Base-by-base conservation (phyloP, 768 basidiomycete species). In the Sistotremastrum niveocremeum region DNA sequence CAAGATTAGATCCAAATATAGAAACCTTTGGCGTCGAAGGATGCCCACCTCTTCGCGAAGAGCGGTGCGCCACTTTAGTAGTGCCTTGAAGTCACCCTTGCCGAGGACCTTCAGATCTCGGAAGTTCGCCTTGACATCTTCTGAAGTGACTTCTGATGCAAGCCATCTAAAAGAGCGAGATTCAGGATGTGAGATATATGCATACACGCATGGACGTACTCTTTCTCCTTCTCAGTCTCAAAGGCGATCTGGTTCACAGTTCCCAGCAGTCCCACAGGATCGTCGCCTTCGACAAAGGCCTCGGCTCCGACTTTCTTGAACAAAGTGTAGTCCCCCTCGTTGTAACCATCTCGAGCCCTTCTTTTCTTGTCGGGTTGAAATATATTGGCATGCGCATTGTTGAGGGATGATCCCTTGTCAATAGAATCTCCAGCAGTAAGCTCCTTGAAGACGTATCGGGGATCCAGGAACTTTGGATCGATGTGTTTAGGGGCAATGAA, bases 291-390 rank as follows among this genome's bases (percentile, higher is more conserved):
- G 46, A 98, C 65, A 58, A 93, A 97, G 32, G 85, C 77, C 6
- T 71, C 66, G 4, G 81, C 87, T 11, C 73, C 60, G 12, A 76
- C 65, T 39, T 77, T 69, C 57, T 82, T 85, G 71, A 88, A 95
- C 12, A 97, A 70, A 2, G 80, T 94, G 59, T 89, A 86, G 56
- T 94, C 84, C 28, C 90, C 91, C 35, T 99, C 95, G 9, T 79
- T 87, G 58, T 99, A 99, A 51, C 95, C 95, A 41, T 90, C 89
- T 54, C 95, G 79, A 51, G 85, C 77, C 47, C 95, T 72, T 37
- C 91, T 74, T 62, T 93, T 95, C 69, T 95, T 98, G 64, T 94
- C 91, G 2, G 95, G 95, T 52, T 93, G 88, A 58, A 99, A 98
- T 44, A 98, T 90, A 57, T 90, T 97, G 2, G 84, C 79, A 58